A percentile compares a stretch with the other conserved stretches of the same genome.
Evolutionary conservation across 345 rosid genomes (phyloP).

Genomic region (Moringa oleifera): DNA sequence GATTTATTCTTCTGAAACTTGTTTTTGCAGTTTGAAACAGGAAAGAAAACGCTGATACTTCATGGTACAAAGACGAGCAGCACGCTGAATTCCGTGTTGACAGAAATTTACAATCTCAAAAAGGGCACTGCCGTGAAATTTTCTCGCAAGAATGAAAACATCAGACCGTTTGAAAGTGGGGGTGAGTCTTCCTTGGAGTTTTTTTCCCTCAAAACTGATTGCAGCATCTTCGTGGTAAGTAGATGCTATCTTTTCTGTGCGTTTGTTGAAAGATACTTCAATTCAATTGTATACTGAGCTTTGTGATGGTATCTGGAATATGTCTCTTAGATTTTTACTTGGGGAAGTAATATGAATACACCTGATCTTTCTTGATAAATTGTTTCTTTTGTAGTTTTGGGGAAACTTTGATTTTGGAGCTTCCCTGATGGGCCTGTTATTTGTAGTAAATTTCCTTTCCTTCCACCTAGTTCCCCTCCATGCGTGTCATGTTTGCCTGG

Average conservation of each 20-base stretch:
- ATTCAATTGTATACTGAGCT: neutral
- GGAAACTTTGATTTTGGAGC: too few relatives aligned
- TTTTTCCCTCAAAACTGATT: conserved; percentile 88
- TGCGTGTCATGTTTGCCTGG: too few relatives aligned
- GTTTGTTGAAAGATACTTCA: neutral
- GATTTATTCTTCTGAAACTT: neutral
- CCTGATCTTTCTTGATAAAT: too few relatives aligned
- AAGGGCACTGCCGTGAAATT: conserved; percentile 63
- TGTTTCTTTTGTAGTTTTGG: too few relatives aligned
- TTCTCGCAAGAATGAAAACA: conserved; percentile 85
- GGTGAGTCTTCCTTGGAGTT: conserved; percentile 93
- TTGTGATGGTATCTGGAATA: too few relatives aligned
- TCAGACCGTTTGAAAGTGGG: conserved; percentile 89
- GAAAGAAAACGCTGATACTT: conserved; percentile 89
- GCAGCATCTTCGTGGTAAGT: conserved; percentile 84
- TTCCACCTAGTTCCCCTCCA: too few relatives aligned
- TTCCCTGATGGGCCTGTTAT: too few relatives aligned
- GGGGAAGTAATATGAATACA: too few relatives aligned
- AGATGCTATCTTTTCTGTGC: neutral
- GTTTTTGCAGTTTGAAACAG: conserved; percentile 63
- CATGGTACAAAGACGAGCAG: conserved; percentile 86
- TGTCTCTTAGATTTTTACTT: too few relatives aligned
- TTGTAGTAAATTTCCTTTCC: too few relatives aligned
- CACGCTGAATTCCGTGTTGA: conserved; percentile 54
- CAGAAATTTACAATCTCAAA: conserved; percentile 70